These are phyloP conservation scores for Cutaneotrichosporon daszewskae DNA, from an alignment of 1,284 basidiomycete species.

Conservation along the genomic window DNA sequence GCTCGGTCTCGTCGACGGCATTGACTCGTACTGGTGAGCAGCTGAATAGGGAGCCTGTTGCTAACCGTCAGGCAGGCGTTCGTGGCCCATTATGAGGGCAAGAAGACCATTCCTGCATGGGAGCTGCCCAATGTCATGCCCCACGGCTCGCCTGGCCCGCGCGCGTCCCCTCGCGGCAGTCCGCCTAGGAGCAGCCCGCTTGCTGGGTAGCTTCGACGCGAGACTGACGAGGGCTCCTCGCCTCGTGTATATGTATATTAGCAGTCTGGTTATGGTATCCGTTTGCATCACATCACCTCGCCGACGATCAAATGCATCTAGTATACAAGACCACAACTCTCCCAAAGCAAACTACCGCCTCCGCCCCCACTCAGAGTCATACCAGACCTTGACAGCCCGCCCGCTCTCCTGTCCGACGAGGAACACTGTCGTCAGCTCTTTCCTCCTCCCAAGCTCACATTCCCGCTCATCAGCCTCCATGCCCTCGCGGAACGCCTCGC, in stretches of 20 bases:
- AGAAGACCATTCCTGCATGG: conserved; percentile 19
- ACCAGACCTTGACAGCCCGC: conserved; percentile 71
- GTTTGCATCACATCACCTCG: no score
- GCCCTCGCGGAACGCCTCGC: conserved; percentile 76
- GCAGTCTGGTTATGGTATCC: no score
- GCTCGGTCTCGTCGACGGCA: conserved; percentile 51
- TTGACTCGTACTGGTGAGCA: conserved; percentile 49
- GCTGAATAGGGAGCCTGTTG: no score
- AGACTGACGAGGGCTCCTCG: no score
- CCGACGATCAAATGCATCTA: no score
- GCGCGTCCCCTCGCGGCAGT: not conserved
- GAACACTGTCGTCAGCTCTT: conserved; percentile 8
- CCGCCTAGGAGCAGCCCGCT: conserved; percentile 3
- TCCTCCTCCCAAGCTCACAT: conserved; percentile 52
- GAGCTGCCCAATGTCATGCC: conserved; percentile 16
- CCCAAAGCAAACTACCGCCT: no score
- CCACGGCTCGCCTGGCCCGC: not conserved
- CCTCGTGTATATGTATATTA: no score
- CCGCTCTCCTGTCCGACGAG: conserved; percentile 70
- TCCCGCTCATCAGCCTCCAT: conserved; percentile 82
- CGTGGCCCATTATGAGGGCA: conserved; percentile 16
- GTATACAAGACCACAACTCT: not conserved
- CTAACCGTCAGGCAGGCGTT: no score
- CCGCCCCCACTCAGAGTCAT: conserved; percentile 52
- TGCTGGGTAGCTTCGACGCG: no score